A percentile compares a stretch with the other conserved stretches of the same genome.
Evolutionary conservation across 2,329 filamentous ascomycete species (phyloP).

Genomic region (Aspergillus tamarii): DNA sequence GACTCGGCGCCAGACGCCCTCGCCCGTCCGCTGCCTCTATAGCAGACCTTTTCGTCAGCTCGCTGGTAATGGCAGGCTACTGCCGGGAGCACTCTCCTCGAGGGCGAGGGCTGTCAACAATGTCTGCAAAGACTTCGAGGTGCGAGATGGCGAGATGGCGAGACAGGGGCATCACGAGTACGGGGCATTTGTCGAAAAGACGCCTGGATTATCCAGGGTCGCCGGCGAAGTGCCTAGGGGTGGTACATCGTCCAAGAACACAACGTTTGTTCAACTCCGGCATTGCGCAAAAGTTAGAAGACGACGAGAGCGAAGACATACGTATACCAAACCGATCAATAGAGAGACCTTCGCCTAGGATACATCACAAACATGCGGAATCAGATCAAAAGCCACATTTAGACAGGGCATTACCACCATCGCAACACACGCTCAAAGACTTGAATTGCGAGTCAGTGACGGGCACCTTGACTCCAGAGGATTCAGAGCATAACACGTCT

Average conservation of each 20-base stretch:
- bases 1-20: slow-evolving; percentile 32
- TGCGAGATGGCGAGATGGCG: slow-evolving; percentile 24
- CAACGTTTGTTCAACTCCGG: slow-evolving; percentile 34
- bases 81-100: slow-evolving; percentile 53
- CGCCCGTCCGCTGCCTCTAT: slow-evolving; percentile 41
- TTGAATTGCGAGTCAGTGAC: not conserved
- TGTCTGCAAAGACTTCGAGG: slow-evolving; percentile 22
- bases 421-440: not conserved
- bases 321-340: slow-evolving; percentile 7
- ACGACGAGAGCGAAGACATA: slow-evolving; percentile 22
- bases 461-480: not conserved
- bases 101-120: slow-evolving; percentile 33
- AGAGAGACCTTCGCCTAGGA: slow-evolving; percentile 4
- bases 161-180: slow-evolving; percentile 18
- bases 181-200: slow-evolving; percentile 22
- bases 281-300: slow-evolving; percentile 27
- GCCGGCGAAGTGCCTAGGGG: slow-evolving; percentile 14
- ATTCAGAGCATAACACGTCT: not conserved
- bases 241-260: slow-evolving; percentile 23
- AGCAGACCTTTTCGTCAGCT: slow-evolving; percentile 58
- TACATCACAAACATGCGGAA: slow-evolving; percentile 6
- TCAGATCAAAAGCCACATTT: slow-evolving; percentile 1
- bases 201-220: slow-evolving; percentile 25
- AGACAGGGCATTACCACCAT: not conserved
- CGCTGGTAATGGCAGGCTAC: slow-evolving; percentile 55